phyloP scores from a whole-genome alignment of 176 grass and related monocot species.

The Triticum timopheevii region DNA sequence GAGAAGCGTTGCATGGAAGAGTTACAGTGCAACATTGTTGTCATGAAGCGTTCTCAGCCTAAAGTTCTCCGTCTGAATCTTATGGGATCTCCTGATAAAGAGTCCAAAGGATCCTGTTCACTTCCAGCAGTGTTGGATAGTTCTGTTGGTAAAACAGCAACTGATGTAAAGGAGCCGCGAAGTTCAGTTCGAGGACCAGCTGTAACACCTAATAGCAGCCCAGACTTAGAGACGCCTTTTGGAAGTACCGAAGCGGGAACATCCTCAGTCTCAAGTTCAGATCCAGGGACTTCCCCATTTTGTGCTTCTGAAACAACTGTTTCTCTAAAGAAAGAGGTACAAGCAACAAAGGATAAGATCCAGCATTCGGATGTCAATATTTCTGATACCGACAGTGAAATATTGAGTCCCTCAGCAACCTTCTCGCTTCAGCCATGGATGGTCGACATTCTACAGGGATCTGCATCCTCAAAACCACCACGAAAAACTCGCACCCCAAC shows the following conservation, averaged over 20 bases:
- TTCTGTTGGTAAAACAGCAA: conserved; percentile 38
- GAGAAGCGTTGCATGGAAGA: conserved; percentile 92
- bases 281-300: conserved; percentile 89
- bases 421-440: conserved; percentile 85
- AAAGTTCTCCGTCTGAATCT: conserved; percentile 99
- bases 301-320: conserved; percentile 65
- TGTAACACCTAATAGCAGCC: conserved; percentile 94
- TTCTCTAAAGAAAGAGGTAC: conserved; percentile 62
- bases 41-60: conserved; percentile 95
- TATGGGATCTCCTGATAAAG: conserved; percentile 81
- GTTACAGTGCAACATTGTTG: conserved; percentile 95
- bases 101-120: conserved; percentile 36
- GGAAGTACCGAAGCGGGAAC: conserved; percentile 87
- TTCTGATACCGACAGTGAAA: conserved; percentile 87
- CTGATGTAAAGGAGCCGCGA: conserved; percentile 50
- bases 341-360: conserved; percentile 43
- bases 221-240: conserved; percentile 73
- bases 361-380: conserved; percentile 55
- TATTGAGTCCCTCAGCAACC: conserved; percentile 56
- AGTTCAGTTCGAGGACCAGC: conserved; percentile 69
- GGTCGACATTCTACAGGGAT: conserved; percentile 57
- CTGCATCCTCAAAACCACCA: conserved; percentile 47
- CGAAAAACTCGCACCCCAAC: conserved; percentile 53
- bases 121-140: conserved; percentile 32
- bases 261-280: conserved; percentile 94